Base-by-base conservation (phyloP, 441 rosid species). In the Erysimum cheiri region DNA sequence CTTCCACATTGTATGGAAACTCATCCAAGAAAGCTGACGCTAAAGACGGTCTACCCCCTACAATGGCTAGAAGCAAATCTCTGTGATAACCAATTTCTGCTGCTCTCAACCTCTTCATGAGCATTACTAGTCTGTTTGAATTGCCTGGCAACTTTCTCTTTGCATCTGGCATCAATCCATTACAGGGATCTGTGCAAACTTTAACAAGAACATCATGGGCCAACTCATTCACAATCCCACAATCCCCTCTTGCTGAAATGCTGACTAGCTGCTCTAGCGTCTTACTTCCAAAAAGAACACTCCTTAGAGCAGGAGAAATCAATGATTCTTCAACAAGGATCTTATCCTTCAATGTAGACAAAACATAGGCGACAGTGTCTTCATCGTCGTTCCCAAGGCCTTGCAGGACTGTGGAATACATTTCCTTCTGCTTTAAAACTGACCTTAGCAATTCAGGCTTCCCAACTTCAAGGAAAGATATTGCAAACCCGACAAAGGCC, bases 121-220 rank as follows among this genome's bases (percentile, higher is more conserved):
- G 87, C 53, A 73, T 86, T 80, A 89, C 66, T 49, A 95, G 82
- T 83, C 99, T 85, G 35, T 82, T 73, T 12, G 76, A 78, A 73
- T 95, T 95, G 60, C 99, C 98, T 68, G 70, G 88, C 75, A 95
- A 80, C 7, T 76, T 79, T 70, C 90, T 82, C 74, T 79, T 79
- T 60, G 73, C 75, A 83, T 88, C 90, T 37, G 96, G 93, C 97
- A 95, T 91, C 83, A 95, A 86, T 17, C 99, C 99, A 58, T 91
- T 90, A 81, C 64, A 76, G 64, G 99, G 98, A 75, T 95, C 87
- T 3, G 92, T 95, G 66, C 96, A 91, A 47, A 86, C 98, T 78
- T 80, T 69, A 62, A 79, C 71, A 26, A 95, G 88, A 74, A 95
- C 85, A 61, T 62, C 54, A 44, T 91, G 85, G 5, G 98, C 95